Base-by-base conservation (phyloP, 768 basidiomycete species). In the Tulasnella calospora region DNA sequence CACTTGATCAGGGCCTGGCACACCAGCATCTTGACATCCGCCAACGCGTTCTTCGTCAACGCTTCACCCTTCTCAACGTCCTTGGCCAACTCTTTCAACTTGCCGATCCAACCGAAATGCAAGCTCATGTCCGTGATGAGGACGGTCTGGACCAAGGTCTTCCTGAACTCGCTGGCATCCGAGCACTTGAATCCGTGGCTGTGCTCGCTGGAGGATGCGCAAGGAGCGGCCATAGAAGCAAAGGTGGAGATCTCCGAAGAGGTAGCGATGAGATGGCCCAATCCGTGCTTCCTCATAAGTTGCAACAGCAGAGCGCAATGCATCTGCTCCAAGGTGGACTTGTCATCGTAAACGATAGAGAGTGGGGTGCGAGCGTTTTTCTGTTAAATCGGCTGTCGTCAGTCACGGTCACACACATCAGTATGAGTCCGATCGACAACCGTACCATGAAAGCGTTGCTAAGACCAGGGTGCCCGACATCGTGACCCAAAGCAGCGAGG, bases 1-100 rank as follows among this genome's bases (percentile, higher is more conserved):
- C 96, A 98, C 85, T 99, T 99, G 83, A 99, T 91, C 74, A 99
- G 85, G 3, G 93, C 93, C 82, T 98, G 95, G 83, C 94, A 97
- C 33, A 95, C 84, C 75, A 97, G 84, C 35, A 93, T 86, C 72
- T 69, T 44, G 30, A 44, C 71, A 23, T 78, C 76, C n/a, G 81
- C 81, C 51, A 73, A 71, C 6, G 76, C 76, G 61, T 67, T 67
- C n/a, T 73, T 46, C 38, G 36, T 57, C 44, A 79, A 67, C 13
- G 77, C 74, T 7, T 67, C 72, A 55, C 78, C 80, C 27, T 80
- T 79, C 51, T 92, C 84, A 35, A 91, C 82, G 9, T 83, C 82
- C 80, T 86, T 83, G 15, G 82, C 83, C 73, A 87, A 80, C 41
- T 84, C 82, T 41, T 82, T 83, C 80, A 97, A 90, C 57, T 89